phyloP scores from a whole-genome alignment of 805 yeast species.

The Dipodascus albidus region DNA sequence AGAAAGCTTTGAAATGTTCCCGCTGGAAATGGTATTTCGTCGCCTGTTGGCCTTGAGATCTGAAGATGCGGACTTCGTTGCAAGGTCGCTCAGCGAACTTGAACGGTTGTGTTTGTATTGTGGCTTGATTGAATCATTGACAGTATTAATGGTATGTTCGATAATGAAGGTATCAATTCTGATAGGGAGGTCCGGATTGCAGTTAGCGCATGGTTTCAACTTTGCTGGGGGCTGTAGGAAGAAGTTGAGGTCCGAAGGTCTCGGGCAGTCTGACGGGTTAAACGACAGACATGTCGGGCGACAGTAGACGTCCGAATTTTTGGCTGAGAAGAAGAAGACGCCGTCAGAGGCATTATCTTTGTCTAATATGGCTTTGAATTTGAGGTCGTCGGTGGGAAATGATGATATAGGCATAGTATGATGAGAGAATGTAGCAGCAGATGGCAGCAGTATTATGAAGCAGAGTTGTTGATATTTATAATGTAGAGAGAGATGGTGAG shows the following conservation, averaged over 20 bases:
- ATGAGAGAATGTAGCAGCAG: no score
- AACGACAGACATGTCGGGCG: constrained; percentile 55
- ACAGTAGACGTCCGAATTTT: constrained; percentile 35
- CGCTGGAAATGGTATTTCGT: constrained; percentile 17
- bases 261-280: constrained; percentile 8
- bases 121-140: constrained; percentile 50
- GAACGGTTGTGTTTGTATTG: constrained; percentile 29
- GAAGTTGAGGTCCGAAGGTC: constrained; percentile 31
- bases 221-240: constrained; percentile 36
- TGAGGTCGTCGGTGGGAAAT: background rate
- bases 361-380: constrained; percentile 7
- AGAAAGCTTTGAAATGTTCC: constrained; percentile 15
- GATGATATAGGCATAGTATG: background rate
- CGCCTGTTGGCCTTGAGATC: constrained; percentile 3
- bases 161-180: constrained; percentile 15
- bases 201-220: constrained; percentile 39
- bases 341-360: constrained; percentile 53
- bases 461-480: no score
- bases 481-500: background rate
- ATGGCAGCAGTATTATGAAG: no score
- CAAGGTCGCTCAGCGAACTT: constrained; percentile 4
- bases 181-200: constrained; percentile 36
- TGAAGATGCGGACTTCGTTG: background rate
- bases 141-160: constrained; percentile 41
- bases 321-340: constrained; percentile 42